Base-by-base conservation (phyloP, 345 rosid species). In the Citrus mangshanensis region DNA sequence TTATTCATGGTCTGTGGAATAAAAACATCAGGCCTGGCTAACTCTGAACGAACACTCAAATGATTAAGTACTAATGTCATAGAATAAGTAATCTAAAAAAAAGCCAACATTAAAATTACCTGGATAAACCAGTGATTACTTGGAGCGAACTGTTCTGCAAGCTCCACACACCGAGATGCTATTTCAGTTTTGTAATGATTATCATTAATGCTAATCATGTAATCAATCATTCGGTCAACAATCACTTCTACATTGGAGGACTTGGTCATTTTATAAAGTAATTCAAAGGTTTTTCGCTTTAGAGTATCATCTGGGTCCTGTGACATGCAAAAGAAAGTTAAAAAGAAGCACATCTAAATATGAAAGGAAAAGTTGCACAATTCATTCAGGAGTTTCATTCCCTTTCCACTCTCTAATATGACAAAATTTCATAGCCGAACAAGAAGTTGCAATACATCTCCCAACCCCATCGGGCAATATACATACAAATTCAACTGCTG, bases 291-390 rank as follows among this genome's bases (percentile, higher is more conserved):
- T 82, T 96, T 94, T 78, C 99, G 86, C 91, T 96, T 96, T 34
- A 96, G 84, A 68, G 98, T 96, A 83, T 96, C 99, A 89, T 96
- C 99, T 59, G 98, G 97, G 85, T 96, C 99, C 99, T 96, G 95
- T 72, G 21, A 63, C 81, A 82, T 34, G 60, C 70, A 80, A 54
- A 76, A 73, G 8, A 37, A 79, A 63, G 21, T 78, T 30, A 71
- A 64, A 59, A 59, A 32, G 73, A 42, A 28, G 27, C 7, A 40
- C 68, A 40, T 9, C 69, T 54, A 71, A 54, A 54, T 25, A 21
- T 18, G 37, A 18, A 40, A 25, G 21, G 22, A 40, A 37, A 34
- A 30, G 21, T 6, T 54, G 16, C 32, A 54, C 27, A 54, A 71
- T 71, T 71, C 55, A 18, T 21, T 27, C 12, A 27, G 38, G 27